Evolutionary conservation across 169 alveolate species (phyloP).

Genomic region (Eimeria maxima): DNA sequence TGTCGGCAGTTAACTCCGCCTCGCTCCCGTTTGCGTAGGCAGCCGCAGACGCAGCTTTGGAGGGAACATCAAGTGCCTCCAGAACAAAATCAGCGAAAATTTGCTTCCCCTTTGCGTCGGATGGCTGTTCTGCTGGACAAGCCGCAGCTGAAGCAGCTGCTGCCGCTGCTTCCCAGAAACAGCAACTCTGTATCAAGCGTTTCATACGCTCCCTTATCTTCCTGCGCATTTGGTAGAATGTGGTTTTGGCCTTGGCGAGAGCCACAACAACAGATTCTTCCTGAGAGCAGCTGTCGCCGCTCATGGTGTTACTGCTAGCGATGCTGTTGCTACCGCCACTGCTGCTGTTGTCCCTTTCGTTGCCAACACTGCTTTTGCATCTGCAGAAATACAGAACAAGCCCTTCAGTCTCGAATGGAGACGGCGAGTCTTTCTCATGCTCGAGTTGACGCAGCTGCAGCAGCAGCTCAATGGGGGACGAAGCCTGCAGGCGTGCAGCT

Average conservation of each 20-base stretch:
- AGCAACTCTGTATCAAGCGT: neutral
- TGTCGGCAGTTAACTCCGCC: neutral
- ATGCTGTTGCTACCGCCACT: neutral
- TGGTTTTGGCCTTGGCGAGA: constrained; percentile 73
- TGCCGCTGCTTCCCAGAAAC: constrained; percentile 64
- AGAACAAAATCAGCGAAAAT: neutral
- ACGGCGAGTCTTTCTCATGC: neutral
- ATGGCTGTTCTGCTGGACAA: neutral
- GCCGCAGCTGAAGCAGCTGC: constrained; percentile 53
- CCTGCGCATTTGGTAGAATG: constrained; percentile 47
- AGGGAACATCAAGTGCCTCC: constrained; percentile 25
- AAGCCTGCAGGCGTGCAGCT: constrained; percentile 27
- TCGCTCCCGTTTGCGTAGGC: neutral
- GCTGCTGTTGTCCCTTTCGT: neutral
- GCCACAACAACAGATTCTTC: constrained; percentile 64
- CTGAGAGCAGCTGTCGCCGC: neutral
- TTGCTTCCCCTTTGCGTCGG: neutral
- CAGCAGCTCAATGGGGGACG: constrained; percentile 54
- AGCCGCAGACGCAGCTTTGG: neutral
- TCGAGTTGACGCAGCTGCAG: constrained; percentile 49
- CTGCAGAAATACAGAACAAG: constrained; percentile 53
- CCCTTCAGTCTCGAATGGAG: constrained; percentile 13
- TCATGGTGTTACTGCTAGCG: neutral
- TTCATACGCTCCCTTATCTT: constrained; percentile 68
- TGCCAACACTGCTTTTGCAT: neutral